A percentile compares a stretch with the other conserved stretches of the same genome.
Conservation (phyloP, 192 early-diverging fungal genomes). For the Backusella westeae region DNA sequence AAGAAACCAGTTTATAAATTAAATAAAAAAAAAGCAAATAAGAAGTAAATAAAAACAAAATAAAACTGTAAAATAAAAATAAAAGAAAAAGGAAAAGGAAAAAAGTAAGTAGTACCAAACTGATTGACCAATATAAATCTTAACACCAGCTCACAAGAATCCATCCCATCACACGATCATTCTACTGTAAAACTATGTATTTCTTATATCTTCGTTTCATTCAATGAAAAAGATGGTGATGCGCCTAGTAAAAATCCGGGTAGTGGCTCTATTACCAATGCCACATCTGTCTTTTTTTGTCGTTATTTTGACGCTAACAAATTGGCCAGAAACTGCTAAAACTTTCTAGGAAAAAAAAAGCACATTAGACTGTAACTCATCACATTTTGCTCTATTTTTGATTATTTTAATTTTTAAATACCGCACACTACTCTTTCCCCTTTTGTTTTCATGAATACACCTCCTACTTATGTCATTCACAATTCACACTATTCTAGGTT, state of each 20-base stretch:
- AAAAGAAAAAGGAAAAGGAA: neutral
- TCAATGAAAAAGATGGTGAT: neutral
- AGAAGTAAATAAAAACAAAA: slow-evolving; percentile 1
- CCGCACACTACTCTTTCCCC: neutral
- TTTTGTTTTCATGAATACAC: neutral
- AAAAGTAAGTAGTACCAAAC: neutral
- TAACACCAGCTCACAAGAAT: neutral
- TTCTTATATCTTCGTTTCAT: neutral
- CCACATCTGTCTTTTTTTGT: neutral
- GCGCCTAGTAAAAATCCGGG: neutral
- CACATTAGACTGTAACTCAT: neutral
- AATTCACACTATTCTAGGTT: neutral
- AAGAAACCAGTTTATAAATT: slow-evolving; percentile 7
- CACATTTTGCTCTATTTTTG: neutral
- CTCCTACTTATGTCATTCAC: slow-evolving; percentile 1
- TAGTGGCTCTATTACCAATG: neutral
- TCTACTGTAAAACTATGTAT: neutral
- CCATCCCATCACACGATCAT: slow-evolving; percentile 9
- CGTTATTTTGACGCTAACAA: neutral
- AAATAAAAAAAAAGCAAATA: neutral
- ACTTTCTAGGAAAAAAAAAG: neutral
- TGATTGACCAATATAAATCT: slow-evolving; percentile 8
- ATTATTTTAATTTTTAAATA: neutral
- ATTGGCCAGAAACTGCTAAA: neutral
- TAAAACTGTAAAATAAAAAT: slow-evolving; percentile 6